Evolutionary conservation across 805 yeast species (phyloP).

Genomic region (Ogataea dorogensis): DNA sequence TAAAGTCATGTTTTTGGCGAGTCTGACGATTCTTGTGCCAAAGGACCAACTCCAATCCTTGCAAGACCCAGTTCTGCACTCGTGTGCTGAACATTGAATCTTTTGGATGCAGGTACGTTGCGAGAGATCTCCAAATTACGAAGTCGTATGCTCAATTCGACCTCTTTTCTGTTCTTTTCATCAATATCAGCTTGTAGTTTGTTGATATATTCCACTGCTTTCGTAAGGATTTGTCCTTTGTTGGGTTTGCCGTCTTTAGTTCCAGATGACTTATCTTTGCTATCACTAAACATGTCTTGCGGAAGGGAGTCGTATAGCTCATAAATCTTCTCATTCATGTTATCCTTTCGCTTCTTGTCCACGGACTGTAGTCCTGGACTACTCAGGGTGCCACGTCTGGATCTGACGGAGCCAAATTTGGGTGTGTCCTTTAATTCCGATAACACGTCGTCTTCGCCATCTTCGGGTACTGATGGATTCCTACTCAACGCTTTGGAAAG

Average conservation of each 20-base stretch:
- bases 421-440: constrained; percentile 9
- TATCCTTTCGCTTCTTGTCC: constrained; percentile 52
- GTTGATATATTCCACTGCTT: constrained; percentile 71
- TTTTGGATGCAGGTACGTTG: constrained; percentile 39
- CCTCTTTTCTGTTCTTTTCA: constrained; percentile 73
- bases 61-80: constrained; percentile 78
- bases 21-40: constrained; percentile 41
- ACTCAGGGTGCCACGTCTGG: constrained; percentile 19
- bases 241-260: constrained; percentile 84
- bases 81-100: constrained; percentile 53
- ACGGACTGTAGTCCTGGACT: constrained; percentile 26
- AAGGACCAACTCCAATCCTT: constrained; percentile 79
- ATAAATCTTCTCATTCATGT: constrained; percentile 56
- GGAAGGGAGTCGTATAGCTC: constrained; percentile 40
- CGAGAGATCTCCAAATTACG: constrained; percentile 50
- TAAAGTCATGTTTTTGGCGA: constrained; percentile 6
- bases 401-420: constrained; percentile 9
- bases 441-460: constrained; percentile 15
- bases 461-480: constrained; percentile 20
- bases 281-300: constrained; percentile 38
- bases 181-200: constrained; percentile 71
- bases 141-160: constrained; percentile 62
- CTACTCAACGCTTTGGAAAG: constrained; percentile 21
- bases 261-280: constrained; percentile 52
- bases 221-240: constrained; percentile 76